These are phyloP conservation scores for Salvia rosmarinus DNA, from an alignment of 257 asterid species.

Conservation along the genomic window DNA sequence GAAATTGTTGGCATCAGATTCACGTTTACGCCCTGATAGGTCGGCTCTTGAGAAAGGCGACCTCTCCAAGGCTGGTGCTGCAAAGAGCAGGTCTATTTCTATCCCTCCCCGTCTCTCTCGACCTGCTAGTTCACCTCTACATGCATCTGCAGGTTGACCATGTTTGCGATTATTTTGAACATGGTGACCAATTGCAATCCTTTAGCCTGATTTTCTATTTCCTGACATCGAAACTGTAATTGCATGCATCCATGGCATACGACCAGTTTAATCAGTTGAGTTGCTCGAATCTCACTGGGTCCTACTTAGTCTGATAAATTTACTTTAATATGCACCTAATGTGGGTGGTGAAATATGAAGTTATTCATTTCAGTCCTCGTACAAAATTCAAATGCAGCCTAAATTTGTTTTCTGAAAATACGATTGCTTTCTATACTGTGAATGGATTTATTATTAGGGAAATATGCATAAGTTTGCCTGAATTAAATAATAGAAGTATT, in stretches of 20 bases:
- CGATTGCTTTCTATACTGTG: neutral
- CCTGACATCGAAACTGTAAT: neutral
- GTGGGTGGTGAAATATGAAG: neutral
- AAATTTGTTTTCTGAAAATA: neutral
- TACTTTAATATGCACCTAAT: neutral
- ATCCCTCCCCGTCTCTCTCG: conserved; percentile 5
- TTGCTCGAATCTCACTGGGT: neutral
- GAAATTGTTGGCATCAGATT: conserved; percentile 89
- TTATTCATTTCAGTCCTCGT: neutral
- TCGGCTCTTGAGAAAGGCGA: conserved; percentile 97
- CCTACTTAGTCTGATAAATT: neutral
- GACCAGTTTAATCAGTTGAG: neutral
- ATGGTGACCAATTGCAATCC: neutral
- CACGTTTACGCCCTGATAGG: conserved; percentile 97
- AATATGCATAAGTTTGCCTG: neutral
- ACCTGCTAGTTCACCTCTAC: conserved; percentile 5
- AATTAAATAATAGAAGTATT: neutral
- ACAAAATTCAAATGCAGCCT: neutral
- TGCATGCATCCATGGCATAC: neutral
- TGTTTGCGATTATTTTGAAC: neutral
- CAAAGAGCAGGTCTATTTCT: conserved; percentile 82
- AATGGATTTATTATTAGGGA: neutral
- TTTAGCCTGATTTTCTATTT: neutral
- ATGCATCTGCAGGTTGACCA: neutral
- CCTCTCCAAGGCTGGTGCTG: conserved; percentile 82